These are phyloP conservation scores for Skeletonema grethae DNA, from an alignment of 108 stramenopile species.

Conservation along the genomic window DNA sequence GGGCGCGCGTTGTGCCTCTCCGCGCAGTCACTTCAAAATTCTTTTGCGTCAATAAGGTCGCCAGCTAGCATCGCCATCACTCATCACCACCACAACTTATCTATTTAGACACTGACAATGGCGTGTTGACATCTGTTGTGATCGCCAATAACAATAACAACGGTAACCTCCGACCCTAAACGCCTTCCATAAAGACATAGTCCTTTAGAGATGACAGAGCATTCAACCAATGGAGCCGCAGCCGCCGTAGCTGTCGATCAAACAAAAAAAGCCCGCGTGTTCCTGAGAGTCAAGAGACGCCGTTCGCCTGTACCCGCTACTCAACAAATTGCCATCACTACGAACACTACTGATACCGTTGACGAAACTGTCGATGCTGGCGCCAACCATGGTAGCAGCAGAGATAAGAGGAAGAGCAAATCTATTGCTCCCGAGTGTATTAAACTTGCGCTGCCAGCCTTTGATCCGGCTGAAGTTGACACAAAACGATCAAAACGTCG, in stretches of 20 bases:
- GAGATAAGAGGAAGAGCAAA: background rate
- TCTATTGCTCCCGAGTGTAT: constrained; percentile 7
- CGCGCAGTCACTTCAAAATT: too few relatives aligned
- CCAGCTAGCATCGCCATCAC: too few relatives aligned
- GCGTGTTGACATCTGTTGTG: too few relatives aligned
- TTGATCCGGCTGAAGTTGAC: background rate
- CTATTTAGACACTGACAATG: too few relatives aligned
- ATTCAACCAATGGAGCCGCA: background rate
- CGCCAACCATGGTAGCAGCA: background rate
- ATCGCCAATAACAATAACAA: too few relatives aligned
- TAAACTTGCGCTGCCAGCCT: constrained; percentile 7
- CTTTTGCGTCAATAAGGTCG: too few relatives aligned
- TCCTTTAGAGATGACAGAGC: background rate
- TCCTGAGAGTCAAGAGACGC: constrained; percentile 12
- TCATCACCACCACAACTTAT: too few relatives aligned
- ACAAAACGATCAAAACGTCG: background rate
- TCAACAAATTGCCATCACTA: background rate
- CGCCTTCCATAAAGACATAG: too few relatives aligned
- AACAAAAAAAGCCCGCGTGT: background rate
- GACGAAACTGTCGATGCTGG: background rate
- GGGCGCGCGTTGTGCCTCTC: too few relatives aligned
- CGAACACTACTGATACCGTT: background rate
- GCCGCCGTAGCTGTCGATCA: background rate
- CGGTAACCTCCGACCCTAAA: too few relatives aligned
- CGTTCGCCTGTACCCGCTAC: background rate